phyloP scores from a whole-genome alignment of 2,329 filamentous ascomycete species.

The Sporothrix variecibatus region DNA sequence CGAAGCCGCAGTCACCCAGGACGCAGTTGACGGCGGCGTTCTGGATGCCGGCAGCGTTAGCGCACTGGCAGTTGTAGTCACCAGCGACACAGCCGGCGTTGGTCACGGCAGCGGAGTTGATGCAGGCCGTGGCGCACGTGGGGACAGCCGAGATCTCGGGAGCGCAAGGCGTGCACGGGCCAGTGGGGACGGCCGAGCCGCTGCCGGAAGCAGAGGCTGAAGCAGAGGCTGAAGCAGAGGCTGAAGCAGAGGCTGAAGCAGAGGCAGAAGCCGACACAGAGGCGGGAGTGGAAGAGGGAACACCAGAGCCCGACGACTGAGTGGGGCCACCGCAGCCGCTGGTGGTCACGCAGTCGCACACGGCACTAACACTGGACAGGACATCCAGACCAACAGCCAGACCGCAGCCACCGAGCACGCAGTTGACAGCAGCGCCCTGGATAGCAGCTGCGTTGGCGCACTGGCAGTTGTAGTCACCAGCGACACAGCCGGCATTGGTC shows the following conservation, averaged over 20 bases:
- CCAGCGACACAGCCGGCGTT: constrained; percentile 17
- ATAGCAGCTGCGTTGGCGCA: constrained; percentile 21
- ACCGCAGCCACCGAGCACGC: constrained; percentile 24
- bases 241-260: neutral
- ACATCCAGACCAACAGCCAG: neutral
- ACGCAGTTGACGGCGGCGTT: constrained; percentile 22
- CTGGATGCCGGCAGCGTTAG: constrained; percentile 13
- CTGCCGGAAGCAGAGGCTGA: constrained; percentile 18
- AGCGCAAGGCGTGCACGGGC: constrained; percentile 17
- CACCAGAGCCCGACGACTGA: neutral
- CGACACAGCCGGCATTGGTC: neutral
- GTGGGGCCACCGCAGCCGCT: constrained; percentile 10
- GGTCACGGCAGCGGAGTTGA: constrained; percentile 16
- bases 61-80: constrained; percentile 22
- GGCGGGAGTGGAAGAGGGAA: constrained; percentile 2
- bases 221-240: neutral
- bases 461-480: constrained; percentile 17
- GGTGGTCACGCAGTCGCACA: constrained; percentile 5
- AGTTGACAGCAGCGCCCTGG: constrained; percentile 25
- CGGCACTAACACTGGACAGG: neutral
- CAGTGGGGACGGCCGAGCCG: neutral
- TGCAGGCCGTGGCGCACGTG: constrained; percentile 13
- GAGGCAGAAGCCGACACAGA: neutral
- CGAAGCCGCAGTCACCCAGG: constrained; percentile 14
- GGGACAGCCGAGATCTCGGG: constrained; percentile 12